Evolutionary conservation across 352 stramenopile species (phyloP), one percentile per base, ranked within the genome.

Genomic region (Phytophthora megakarya): DNA sequence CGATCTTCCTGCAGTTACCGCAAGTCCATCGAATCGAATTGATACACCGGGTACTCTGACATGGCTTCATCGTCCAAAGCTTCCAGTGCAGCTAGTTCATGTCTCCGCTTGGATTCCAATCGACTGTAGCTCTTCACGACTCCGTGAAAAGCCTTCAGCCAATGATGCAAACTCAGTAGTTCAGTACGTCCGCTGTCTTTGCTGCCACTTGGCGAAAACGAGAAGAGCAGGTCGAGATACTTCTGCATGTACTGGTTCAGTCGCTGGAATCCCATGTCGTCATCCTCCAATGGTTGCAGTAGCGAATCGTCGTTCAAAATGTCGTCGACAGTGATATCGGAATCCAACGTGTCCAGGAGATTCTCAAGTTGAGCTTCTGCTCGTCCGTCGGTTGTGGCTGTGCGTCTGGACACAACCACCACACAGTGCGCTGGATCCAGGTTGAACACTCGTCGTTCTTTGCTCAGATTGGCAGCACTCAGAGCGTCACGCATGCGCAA

Each of bases 401-500:
- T 67, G 6, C 59, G 52, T 40, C 61, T 59, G 0, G 81, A 87
- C 9, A 93, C 66, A 16, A 93, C 70, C 9, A 88, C 78, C 0
- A 88, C 84, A 40, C 78, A 84, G 58, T 93, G 84, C 6, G 81
- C 65, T n/a, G 80, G 76, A 28, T 93, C 84, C 25, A 89, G 54
- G 21, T 87, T 85, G 42, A 89, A 90, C 25, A 89, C 42, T 1
- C 84, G 80, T 0, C 81, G 72, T 45, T 93, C 84, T 49, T 91
- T 93, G 62, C 70, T 80, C 33, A 89, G 25, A 26, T 86, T 88
- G 0, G 78, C 59, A 12, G 70, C 56, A 16, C 70, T 79, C 5
- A 93, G 49, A 13, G 72, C 72, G 23, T 93, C 84, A 15, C 81
- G 72, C 53, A 87, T 80, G 3, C 84, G 70, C 9, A 86, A 51